Conservation (phyloP, 768 basidiomycete genomes). For the Botryobasidium botryosum region DNA sequence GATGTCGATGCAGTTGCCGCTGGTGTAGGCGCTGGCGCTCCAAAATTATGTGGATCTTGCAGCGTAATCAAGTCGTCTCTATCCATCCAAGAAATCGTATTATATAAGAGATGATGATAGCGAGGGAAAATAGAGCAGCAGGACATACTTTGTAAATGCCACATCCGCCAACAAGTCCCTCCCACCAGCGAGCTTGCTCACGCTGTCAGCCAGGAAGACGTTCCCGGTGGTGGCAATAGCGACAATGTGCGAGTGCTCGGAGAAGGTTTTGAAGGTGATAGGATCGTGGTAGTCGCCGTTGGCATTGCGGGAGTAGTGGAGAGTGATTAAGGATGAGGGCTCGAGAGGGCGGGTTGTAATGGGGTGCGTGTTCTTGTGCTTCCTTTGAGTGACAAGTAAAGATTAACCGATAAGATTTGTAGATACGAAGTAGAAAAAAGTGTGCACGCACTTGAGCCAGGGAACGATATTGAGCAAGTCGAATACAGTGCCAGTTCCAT, state of each 20-base stretch:
- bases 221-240: conserved; percentile 82
- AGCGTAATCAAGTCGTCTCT: conserved; percentile 86
- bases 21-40: conserved; percentile 1
- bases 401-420: conserved; percentile 1
- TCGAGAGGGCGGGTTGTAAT: conserved; percentile 54
- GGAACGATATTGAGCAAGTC: conserved; percentile 87
- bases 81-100: conserved; percentile 1
- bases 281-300: conserved; percentile 87
- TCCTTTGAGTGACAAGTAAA: conserved; percentile 28
- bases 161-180: conserved; percentile 75
- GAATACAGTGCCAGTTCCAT: conserved; percentile 69
- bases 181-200: conserved; percentile 45
- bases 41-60: conserved; percentile 71
- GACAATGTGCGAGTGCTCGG: conserved; percentile 87
- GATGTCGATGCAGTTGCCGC: conserved; percentile 31
- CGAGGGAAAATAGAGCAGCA: too few species aligned
- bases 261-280: conserved; percentile 95
- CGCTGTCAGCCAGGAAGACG: conserved; percentile 82
- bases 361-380: conserved; percentile 67
- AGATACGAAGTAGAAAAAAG: not conserved
- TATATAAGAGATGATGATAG: not conserved
- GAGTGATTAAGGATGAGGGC: conserved; percentile 58
- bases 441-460: conserved; percentile 66
- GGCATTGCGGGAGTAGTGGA: conserved; percentile 68
- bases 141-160: conserved; percentile 59